These are phyloP conservation scores for Colletotrichum paranaense DNA, from an alignment of 2,329 filamentous ascomycete species.

Conservation along the genomic window DNA sequence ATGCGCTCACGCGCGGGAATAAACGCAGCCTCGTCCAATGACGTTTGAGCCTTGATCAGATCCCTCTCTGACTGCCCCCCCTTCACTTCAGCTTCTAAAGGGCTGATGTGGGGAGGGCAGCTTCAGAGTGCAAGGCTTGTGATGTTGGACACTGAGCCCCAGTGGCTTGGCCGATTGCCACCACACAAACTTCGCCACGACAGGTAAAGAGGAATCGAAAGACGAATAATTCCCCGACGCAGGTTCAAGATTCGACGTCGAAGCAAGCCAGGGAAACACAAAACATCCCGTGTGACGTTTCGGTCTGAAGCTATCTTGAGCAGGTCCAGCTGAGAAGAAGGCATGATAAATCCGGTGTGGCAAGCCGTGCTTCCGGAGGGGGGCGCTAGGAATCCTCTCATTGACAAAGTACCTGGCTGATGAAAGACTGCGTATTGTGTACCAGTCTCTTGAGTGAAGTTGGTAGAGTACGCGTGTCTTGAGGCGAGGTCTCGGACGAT, in stretches of 20 bases:
- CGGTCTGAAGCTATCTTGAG: neutral
- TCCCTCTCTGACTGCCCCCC: neutral
- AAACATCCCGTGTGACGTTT: neutral
- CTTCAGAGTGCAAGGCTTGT: neutral
- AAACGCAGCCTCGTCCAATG: constrained; percentile 2
- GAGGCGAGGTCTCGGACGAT: neutral
- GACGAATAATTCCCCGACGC: constrained; percentile 13
- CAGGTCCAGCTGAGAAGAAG: neutral
- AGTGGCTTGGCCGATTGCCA: neutral
- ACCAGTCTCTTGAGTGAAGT: neutral
- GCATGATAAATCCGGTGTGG: neutral
- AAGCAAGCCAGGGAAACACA: neutral
- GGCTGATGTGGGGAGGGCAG: neutral
- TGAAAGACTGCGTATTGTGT: neutral
- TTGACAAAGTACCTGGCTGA: neutral
- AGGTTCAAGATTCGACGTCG: constrained; percentile 1
- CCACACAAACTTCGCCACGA: neutral
- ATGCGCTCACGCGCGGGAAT: neutral
- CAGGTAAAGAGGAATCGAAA: neutral
- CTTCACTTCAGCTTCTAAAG: neutral
- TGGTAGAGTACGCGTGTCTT: constrained; percentile 3
- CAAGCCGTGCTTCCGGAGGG: neutral
- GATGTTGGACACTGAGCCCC: neutral
- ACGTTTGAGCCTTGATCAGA: neutral
- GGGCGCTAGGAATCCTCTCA: neutral